Percentiles rank a stretch among this genome's conserved stretches.
Conservation (phyloP, 2,329 filamentous ascomycete species). For the Diplodia seriata region DNA sequence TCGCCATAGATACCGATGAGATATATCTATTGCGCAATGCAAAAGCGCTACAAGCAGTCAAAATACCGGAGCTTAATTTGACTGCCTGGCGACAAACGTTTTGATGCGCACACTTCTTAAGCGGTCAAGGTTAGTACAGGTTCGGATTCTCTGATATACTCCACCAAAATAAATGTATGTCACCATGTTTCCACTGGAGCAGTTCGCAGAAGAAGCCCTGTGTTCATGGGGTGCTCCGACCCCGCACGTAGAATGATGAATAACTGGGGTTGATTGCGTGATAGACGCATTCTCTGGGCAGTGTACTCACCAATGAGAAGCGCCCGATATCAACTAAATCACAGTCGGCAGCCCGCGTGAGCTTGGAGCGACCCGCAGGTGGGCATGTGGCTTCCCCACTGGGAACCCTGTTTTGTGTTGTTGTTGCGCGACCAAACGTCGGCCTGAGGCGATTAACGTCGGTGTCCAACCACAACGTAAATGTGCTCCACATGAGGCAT, state of each 20-base stretch:
- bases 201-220: not conserved
- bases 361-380: not conserved
- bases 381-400: not conserved
- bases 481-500: not conserved
- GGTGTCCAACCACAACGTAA: not conserved
- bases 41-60: not conserved
- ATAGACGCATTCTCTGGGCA: constrained; percentile 9
- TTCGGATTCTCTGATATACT: not conserved
- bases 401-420: not conserved
- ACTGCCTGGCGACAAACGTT: not conserved
- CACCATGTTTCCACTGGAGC: not conserved
- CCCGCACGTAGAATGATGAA: constrained; percentile 16
- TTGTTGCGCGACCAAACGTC: not conserved
- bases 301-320: not conserved
- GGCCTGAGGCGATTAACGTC: constrained; percentile 4
- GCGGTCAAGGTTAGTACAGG: not conserved
- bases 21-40: not conserved
- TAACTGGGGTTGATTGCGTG: constrained; percentile 10
- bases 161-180: not conserved
- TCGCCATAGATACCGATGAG: constrained; percentile 23
- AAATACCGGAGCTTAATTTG: not conserved
- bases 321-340: not conserved
- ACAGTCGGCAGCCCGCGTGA: not conserved
- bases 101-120: not conserved
- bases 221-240: not conserved